Evolutionary conservation across 2,329 filamentous ascomycete genomes (phyloP).

Genomic region (Apiospora phragmitis): DNA sequence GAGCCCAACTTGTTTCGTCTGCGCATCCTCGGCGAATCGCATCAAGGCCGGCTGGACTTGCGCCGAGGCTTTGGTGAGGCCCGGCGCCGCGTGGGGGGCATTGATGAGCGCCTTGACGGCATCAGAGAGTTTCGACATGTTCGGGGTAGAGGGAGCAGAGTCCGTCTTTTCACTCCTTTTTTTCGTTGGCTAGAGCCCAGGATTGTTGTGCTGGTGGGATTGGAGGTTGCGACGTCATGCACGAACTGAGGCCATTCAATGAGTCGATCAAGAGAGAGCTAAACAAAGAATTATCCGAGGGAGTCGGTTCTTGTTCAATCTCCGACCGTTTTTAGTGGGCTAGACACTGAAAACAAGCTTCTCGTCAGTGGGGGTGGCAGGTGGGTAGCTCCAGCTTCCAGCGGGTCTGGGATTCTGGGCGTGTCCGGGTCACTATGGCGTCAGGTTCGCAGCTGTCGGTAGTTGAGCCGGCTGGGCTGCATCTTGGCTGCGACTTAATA

Average conservation of each 20-base stretch:
- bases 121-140: slow-evolving; percentile 73
- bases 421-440: neutral
- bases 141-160: slow-evolving; percentile 18
- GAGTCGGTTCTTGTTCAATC: slow-evolving; percentile 19
- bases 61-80: slow-evolving; percentile 63
- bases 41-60: slow-evolving; percentile 65
- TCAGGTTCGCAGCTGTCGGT: neutral
- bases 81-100: slow-evolving; percentile 65
- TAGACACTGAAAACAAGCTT: neutral
- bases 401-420: neutral
- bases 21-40: slow-evolving; percentile 63
- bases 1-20: slow-evolving; percentile 45
- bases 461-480: neutral
- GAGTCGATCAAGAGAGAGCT: neutral
- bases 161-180: neutral
- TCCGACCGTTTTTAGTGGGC: slow-evolving; percentile 12
- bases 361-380: neutral
- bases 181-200: neutral
- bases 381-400: neutral
- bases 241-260: neutral
- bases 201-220: neutral
- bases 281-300: neutral
- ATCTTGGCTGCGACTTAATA: neutral
- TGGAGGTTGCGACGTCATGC: neutral
- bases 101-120: slow-evolving; percentile 74